These are phyloP conservation scores for Penicillium malachiteum DNA, from an alignment of 495 filamentous ascomycete genomes.

Conservation along the genomic window DNA sequence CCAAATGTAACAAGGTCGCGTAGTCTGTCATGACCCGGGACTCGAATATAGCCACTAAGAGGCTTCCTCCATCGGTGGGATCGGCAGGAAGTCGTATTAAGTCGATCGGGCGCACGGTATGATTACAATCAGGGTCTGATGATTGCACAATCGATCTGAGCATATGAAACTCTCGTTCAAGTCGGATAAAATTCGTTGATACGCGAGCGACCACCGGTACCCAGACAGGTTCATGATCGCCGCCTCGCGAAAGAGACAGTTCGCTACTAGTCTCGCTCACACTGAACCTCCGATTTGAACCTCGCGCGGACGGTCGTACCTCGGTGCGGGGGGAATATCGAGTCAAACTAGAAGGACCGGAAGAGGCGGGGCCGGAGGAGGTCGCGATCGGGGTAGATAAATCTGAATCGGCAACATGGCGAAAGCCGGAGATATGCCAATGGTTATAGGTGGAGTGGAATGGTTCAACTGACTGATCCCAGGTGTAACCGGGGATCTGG, in stretches of 20 bases:
- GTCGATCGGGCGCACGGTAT: conserved; percentile 74
- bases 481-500: conserved; percentile 71
- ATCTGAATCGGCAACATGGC: conserved; percentile 42
- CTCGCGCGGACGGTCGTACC: conserved; percentile 18
- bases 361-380: conserved; percentile 31
- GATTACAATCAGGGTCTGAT: conserved; percentile 69
- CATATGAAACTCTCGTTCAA: conserved; percentile 84
- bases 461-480: conserved; percentile 68
- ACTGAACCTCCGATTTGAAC: conserved; percentile 40
- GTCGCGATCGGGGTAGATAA: conserved; percentile 45
- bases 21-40: conserved; percentile 72
- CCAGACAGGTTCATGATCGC: conserved; percentile 44
- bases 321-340: conserved; percentile 49
- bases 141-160: conserved; percentile 65
- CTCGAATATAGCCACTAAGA: conserved; percentile 76
- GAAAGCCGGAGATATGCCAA: conserved; percentile 62
- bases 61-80: conserved; percentile 59
- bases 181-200: conserved; percentile 72
- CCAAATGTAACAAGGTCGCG: conserved; percentile 70
- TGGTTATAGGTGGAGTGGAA: conserved; percentile 82
- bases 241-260: conserved; percentile 34
- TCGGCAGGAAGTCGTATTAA: conserved; percentile 63
- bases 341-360: conserved; percentile 44
- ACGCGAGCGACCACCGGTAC: conserved; percentile 69
- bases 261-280: conserved; percentile 55